Percentiles rank a stretch among this genome's conserved stretches.
phyloP scores from a whole-genome alignment of 2,329 filamentous ascomycete genomes.

The Allantophomopsis cytisporea region DNA sequence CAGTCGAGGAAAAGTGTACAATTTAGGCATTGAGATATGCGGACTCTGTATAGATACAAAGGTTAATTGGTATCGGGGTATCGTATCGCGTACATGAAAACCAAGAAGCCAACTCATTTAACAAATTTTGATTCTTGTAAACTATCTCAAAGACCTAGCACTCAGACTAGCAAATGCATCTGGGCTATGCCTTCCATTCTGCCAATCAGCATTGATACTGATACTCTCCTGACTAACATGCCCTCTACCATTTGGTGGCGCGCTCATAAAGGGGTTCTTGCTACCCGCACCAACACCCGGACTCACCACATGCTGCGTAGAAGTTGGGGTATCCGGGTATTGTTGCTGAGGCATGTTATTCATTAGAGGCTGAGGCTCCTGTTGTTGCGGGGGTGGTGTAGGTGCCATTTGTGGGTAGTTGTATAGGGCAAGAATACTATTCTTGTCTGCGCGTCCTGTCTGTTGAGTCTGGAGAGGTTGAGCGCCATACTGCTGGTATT shows the following conservation, averaged over 20 bases:
- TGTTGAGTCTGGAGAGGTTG: constrained; percentile 15
- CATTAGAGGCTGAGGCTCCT: background rate
- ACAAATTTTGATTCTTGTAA: background rate
- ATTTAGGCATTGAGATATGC: too few species aligned
- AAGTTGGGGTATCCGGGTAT: constrained; percentile 5
- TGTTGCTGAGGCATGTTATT: background rate
- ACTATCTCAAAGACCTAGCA: constrained; percentile 16
- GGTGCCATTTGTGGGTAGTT: constrained; percentile 27
- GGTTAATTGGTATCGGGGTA: too few species aligned
- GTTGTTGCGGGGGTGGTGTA: constrained; percentile 4
- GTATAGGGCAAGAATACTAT: constrained; percentile 64
- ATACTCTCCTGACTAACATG: constrained; percentile 59
- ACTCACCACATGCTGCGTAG: background rate
- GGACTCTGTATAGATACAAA: too few species aligned
- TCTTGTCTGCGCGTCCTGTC: constrained; percentile 47
- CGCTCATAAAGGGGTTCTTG: constrained; percentile 18
- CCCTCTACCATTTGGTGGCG: constrained; percentile 17
- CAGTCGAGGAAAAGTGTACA: too few species aligned
- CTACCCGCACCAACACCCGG: constrained; percentile 6
- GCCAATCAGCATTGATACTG: constrained; percentile 31
- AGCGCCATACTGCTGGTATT: constrained; percentile 20
- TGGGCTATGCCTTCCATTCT: constrained; percentile 62
- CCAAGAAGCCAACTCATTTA: too few species aligned
- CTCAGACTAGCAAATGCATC: constrained; percentile 64
- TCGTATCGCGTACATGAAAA: too few species aligned